Base-by-base conservation (phyloP, 768 basidiomycete genomes). In the Pleurotus eryngii region DNA sequence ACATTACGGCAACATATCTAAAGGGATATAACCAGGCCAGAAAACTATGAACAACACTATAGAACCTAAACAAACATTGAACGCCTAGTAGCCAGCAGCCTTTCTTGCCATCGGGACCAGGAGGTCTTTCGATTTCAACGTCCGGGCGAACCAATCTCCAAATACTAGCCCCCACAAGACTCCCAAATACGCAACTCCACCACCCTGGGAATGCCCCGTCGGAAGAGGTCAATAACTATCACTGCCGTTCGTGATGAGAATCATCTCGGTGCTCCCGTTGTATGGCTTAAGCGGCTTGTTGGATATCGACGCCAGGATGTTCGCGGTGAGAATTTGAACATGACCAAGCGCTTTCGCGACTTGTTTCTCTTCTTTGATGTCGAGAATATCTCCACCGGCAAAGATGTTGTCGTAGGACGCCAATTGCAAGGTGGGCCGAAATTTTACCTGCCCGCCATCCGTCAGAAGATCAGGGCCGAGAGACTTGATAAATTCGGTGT, bases 371-470 rank as follows among this genome's bases (percentile, higher is more conserved):
- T 88, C 88, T 1, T 69, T 56, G 74, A 80, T 83, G 39, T 85
- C 82, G 59, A 84, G 79, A 57, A 85, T 76, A 63, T 90, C 88
- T 1, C 88, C 88, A 2, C 70, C 75, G 0, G 87, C 89, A 57
- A 85, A 89, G 12, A 90, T 80, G 57, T 75, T 74, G 0, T 81
- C 71, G 65, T 85, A 70, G 0, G 68, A 70, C 5, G 61, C 63
- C 2, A 90, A 67, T 62, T 87, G 85, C 40, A 90, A 74, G 0
- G 84, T 86, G 3, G 83, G 75, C 22, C 68, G 64, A 11, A 89
- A 77, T 58, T 79, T 81, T 55, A 88, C 78, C 46, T 62, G 70
- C 57, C 68, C 82, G 64, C 60, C 58, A 30, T 48, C 64, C n/a
- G 61, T 73, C 4, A 88, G 77, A 9, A 66, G 65, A 37, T 63